These are phyloP conservation scores for Aureobasidium sp. DNA, from an alignment of 2,329 filamentous ascomycete species.

Conservation along the genomic window DNA sequence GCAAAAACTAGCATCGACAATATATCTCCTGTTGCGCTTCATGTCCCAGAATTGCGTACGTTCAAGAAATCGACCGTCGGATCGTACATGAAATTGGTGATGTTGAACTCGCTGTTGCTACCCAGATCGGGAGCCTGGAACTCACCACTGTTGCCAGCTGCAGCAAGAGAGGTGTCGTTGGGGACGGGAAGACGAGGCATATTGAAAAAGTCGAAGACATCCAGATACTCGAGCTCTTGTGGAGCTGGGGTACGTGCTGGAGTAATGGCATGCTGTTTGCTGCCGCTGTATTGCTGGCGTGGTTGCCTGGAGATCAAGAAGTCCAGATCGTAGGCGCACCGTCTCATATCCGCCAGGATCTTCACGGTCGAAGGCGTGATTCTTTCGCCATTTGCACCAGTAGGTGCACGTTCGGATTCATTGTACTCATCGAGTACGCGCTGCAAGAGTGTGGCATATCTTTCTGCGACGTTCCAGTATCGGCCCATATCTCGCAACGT, in stretches of 20 bases:
- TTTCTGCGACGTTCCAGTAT: slow-evolving; percentile 77
- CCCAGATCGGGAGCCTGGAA: slow-evolving; percentile 15
- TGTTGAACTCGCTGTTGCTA: slow-evolving; percentile 58
- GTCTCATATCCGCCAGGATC: slow-evolving; percentile 84
- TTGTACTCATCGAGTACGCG: slow-evolving; percentile 79
- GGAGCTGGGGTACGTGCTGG: slow-evolving; percentile 49
- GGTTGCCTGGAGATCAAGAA: slow-evolving; percentile 82
- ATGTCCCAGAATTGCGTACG: slow-evolving; percentile 21
- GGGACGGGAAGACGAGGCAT: slow-evolving; percentile 59
- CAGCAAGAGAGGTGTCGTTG: slow-evolving; percentile 21
- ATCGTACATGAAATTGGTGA: slow-evolving; percentile 70
- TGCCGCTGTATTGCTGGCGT: slow-evolving; percentile 31
- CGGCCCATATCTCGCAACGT: slow-evolving; percentile 71
- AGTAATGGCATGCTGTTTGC: slow-evolving; percentile 20
- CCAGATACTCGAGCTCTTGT: slow-evolving; percentile 81
- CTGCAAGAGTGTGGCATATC: slow-evolving; percentile 71
- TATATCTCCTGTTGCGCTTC: not conserved
- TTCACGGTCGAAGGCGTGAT: slow-evolving; percentile 75
- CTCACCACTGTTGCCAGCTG: slow-evolving; percentile 14
- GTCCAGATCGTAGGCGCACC: slow-evolving; percentile 83
- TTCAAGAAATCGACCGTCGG: slow-evolving; percentile 62
- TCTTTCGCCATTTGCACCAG: slow-evolving; percentile 55
- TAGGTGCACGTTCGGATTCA: slow-evolving; percentile 58
- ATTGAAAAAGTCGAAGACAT: slow-evolving; percentile 94
- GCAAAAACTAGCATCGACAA: not conserved